Conservation (phyloP, 2,329 filamentous ascomycete species). For the Triangularia setosa region DNA sequence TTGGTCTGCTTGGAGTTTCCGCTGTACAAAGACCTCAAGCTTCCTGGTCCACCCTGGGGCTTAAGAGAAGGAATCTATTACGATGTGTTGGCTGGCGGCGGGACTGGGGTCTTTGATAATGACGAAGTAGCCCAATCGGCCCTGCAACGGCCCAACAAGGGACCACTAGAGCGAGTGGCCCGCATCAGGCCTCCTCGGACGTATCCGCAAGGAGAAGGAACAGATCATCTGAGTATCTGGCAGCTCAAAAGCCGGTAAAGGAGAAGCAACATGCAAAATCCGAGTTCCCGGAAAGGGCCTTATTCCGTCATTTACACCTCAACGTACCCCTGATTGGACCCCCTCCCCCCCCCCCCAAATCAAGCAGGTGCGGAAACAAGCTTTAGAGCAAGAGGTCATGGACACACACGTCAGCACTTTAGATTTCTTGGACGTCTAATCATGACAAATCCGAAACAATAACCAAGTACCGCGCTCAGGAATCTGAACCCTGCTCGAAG, state of each 20-base stretch:
- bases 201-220: conserved; percentile 11
- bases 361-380: background rate
- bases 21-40: conserved; percentile 31
- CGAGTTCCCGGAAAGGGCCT: background rate
- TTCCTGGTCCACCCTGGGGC: conserved; percentile 38
- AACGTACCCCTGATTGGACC: background rate
- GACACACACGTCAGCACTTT: background rate
- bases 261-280: background rate
- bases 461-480: background rate
- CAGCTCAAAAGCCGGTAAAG: background rate
- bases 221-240: conserved; percentile 16
- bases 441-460: background rate
- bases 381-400: background rate
- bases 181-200: conserved; percentile 10
- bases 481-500: background rate
- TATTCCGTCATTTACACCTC: background rate
- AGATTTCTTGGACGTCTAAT: background rate
- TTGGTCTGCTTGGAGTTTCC: conserved; percentile 41
- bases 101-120: conserved; percentile 23
- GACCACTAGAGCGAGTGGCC: background rate
- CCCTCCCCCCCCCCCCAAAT: too few relatives aligned
- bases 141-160: background rate
- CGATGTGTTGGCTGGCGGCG: conserved; percentile 31
- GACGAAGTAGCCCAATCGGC: background rate
- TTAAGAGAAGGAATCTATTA: conserved; percentile 34